These are phyloP conservation scores for Carpinus viminea DNA, from an alignment of 306 rosid species.

Conservation along the genomic window DNA sequence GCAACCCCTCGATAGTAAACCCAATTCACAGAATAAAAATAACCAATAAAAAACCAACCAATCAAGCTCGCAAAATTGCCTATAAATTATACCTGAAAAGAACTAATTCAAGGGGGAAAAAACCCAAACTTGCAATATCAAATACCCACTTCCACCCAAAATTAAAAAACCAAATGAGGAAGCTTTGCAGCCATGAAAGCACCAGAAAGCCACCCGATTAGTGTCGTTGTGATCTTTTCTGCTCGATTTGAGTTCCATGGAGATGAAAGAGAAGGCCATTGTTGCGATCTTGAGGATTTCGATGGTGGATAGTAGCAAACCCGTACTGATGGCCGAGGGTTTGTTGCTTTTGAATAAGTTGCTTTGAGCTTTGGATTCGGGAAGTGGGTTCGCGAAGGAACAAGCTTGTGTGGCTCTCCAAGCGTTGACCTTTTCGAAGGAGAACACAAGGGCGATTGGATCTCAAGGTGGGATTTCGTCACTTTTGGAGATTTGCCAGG, in stretches of 20 bases:
- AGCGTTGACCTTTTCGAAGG: constrained; percentile 60
- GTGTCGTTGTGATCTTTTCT: too few species aligned
- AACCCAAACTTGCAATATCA: too few species aligned
- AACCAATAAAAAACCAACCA: too few species aligned
- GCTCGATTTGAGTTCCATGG: constrained; percentile 58
- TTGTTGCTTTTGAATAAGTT: constrained; percentile 67
- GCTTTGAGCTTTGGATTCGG: constrained; percentile 73
- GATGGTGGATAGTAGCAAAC: constrained; percentile 62
- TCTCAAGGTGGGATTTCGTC: constrained; percentile 87
- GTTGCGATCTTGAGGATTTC: constrained; percentile 76
- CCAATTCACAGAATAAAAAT: too few species aligned
- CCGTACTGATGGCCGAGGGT: constrained; percentile 70
- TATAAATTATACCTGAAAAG: too few species aligned
- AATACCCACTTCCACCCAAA: too few species aligned
- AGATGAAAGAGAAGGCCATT: constrained; percentile 69
- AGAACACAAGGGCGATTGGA: constrained; percentile 80
- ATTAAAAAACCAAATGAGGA: too few species aligned
- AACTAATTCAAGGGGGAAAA: too few species aligned
- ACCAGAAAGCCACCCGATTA: constrained; percentile 43
- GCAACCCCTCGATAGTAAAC: too few species aligned
- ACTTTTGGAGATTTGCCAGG: constrained; percentile 80
- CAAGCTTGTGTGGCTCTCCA: constrained; percentile 75
- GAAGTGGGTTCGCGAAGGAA: constrained; percentile 74
- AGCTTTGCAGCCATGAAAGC: constrained; percentile 51
- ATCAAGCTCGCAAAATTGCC: too few species aligned